These are phyloP conservation scores for Spencermartinsiella ligniputridi DNA, from an alignment of 1,139 yeast genomes.

Conservation along the genomic window DNA sequence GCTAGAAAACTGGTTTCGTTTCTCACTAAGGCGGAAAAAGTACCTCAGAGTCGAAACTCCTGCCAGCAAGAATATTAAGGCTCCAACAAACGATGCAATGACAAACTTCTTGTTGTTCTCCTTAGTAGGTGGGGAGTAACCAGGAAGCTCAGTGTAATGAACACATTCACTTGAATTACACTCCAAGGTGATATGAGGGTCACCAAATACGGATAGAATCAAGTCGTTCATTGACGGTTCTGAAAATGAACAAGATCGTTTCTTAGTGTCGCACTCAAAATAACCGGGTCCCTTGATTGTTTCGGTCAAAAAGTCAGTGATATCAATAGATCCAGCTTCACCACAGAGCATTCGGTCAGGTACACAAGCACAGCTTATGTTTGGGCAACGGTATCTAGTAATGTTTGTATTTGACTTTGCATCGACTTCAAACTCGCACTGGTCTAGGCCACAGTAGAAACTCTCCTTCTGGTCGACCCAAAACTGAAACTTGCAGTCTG, in stretches of 20 bases:
- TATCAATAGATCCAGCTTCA: constrained; percentile 87
- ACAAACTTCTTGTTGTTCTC: constrained; percentile 49
- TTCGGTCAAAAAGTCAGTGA: constrained; percentile 85
- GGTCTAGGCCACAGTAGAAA: constrained; percentile 76
- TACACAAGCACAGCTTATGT: constrained; percentile 76
- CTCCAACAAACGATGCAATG: constrained; percentile 47
- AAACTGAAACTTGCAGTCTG: constrained; percentile 79
- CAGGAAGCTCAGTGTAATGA: constrained; percentile 90
- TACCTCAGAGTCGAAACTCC: constrained; percentile 43
- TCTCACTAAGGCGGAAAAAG: constrained; percentile 27
- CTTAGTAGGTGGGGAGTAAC: constrained; percentile 64
- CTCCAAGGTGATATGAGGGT: constrained; percentile 72
- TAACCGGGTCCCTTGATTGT: constrained; percentile 93
- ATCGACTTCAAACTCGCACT: constrained; percentile 68
- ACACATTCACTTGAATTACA: constrained; percentile 89
- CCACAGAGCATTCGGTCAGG: constrained; percentile 96
- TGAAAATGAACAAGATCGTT: constrained; percentile 66
- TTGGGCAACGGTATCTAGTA: constrained; percentile 74
- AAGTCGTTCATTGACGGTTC: constrained; percentile 96
- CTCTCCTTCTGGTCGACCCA: constrained; percentile 92
- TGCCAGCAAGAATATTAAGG: constrained; percentile 34
- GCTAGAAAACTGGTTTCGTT: constrained; percentile 22
- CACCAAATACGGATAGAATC: constrained; percentile 88
- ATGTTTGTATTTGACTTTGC: constrained; percentile 46
- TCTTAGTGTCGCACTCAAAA: constrained; percentile 67